A percentile compares a stretch with the other conserved stretches of the same genome.
Evolutionary conservation across 164 flowering plant genomes (phyloP).

Genomic region (Protea cynaroides): DNA sequence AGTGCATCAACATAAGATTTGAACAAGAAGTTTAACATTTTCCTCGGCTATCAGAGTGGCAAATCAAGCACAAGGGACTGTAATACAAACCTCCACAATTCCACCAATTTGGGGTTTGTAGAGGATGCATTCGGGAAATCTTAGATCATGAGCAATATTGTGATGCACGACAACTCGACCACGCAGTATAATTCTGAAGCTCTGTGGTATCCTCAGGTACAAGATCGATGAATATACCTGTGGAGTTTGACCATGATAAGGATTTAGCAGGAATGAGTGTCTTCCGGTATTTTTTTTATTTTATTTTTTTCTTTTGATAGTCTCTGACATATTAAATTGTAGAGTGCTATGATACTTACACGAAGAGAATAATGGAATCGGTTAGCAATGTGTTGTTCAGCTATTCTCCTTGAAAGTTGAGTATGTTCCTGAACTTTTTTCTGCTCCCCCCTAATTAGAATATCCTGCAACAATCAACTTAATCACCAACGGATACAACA

Average conservation of each 20-base stretch:
- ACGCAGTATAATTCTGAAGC: conserved; percentile 63
- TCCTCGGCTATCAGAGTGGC: background rate
- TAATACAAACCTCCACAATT: conserved; percentile 47
- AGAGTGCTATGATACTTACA: conserved; percentile 33
- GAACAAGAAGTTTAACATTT: no score
- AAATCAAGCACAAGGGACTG: background rate
- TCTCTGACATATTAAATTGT: conserved; percentile 1
- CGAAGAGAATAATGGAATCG: conserved; percentile 71
- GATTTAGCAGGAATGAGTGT: conserved; percentile 11
- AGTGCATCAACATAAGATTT: no score
- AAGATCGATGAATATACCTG: conserved; percentile 85
- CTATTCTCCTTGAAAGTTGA: conserved; percentile 19
- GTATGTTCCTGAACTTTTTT: conserved; percentile 14
- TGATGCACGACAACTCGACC: conserved; percentile 69
- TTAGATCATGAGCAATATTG: conserved; percentile 72
- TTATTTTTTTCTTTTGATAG: no score
- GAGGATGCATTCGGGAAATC: conserved; percentile 56
- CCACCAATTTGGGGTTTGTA: conserved; percentile 74
- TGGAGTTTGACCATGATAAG: conserved; percentile 7
- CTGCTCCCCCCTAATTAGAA: conserved; percentile 42
- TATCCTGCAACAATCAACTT: conserved; percentile 53
- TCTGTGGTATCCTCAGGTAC: conserved; percentile 63
- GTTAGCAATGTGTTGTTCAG: conserved; percentile 68
- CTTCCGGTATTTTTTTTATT: background rate
- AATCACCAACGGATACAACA: background rate